Evolutionary conservation across 2,329 filamentous ascomycete species (phyloP).

Genomic region (Purpureocillium takamizusanense): DNA sequence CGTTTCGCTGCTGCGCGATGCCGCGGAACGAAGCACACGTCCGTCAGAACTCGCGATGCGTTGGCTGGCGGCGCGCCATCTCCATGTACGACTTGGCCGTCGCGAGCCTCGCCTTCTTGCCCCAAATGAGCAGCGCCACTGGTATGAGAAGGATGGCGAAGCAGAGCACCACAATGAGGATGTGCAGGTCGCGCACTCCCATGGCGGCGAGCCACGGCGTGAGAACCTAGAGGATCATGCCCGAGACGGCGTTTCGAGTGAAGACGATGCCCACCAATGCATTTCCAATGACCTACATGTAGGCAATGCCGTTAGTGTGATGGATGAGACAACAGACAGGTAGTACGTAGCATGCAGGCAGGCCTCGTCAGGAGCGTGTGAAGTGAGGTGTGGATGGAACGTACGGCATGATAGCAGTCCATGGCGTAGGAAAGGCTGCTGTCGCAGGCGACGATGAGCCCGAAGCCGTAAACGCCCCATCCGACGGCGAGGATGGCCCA

Average conservation of each 20-base stretch:
- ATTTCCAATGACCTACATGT: conserved; percentile 13
- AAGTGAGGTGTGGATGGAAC: neutral
- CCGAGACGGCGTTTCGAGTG: conserved; percentile 13
- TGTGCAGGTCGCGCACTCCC: conserved; percentile 10
- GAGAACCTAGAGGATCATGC: conserved; percentile 11
- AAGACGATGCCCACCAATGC: conserved; percentile 14
- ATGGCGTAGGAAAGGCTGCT: conserved; percentile 22
- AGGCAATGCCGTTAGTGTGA: neutral
- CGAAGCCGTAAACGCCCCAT: conserved; percentile 25
- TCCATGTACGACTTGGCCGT: conserved; percentile 5
- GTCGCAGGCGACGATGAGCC: conserved; percentile 23
- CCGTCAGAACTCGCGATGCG: conserved; percentile 2
- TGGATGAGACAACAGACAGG: too few species aligned
- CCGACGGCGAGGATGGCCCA: conserved; percentile 27
- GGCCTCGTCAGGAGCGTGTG: too few species aligned
- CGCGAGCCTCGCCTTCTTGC: conserved; percentile 5
- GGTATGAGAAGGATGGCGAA: conserved; percentile 6
- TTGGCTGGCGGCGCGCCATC: conserved; percentile 5
- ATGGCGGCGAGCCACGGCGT: conserved; percentile 13
- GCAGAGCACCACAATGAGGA: conserved; percentile 6
- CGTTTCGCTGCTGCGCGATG: too few species aligned
- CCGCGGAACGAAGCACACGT: too few species aligned
- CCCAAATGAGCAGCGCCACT: conserved; percentile 6
- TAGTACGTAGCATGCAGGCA: too few species aligned
- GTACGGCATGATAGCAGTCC: conserved; percentile 26